Conservation (phyloP, 192 early-diverging fungal species). For the Thamnidium elegans region DNA sequence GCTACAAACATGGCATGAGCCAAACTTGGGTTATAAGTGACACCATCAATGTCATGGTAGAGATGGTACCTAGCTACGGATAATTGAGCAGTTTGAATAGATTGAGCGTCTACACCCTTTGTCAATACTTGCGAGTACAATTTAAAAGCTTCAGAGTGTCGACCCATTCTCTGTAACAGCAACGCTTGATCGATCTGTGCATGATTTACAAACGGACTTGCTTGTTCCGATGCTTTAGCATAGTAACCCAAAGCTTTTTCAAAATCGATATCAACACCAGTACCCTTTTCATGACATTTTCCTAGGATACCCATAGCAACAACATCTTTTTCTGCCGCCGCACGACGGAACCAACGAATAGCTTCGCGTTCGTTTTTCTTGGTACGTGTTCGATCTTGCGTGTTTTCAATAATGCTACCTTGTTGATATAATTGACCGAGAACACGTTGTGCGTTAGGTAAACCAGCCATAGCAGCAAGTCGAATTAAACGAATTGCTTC, state of each 20-base stretch:
- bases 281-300: constrained; percentile 36
- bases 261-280: constrained; percentile 28
- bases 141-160: constrained; percentile 28
- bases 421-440: constrained; percentile 35
- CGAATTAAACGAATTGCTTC: constrained; percentile 18
- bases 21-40: constrained; percentile 15
- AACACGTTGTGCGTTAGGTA: constrained; percentile 26
- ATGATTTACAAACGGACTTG: constrained; percentile 13
- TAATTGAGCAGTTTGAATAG: constrained; percentile 15
- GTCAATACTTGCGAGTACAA: constrained; percentile 17
- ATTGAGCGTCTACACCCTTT: not conserved
- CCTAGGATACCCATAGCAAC: constrained; percentile 33
- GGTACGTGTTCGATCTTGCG: not conserved
- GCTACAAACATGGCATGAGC: constrained; percentile 17
- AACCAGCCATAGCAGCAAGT: constrained; percentile 23
- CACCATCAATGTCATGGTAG: constrained; percentile 18
- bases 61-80: constrained; percentile 34
- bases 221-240: constrained; percentile 30
- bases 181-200: constrained; percentile 29
- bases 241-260: constrained; percentile 32
- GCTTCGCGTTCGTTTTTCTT: constrained; percentile 29
- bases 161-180: constrained; percentile 29
- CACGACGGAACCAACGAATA: constrained; percentile 37
- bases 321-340: constrained; percentile 32
- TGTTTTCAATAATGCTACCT: constrained; percentile 9